These are phyloP conservation scores for Coccomyxa sp. DNA, from an alignment of 139 green algal species.

Conservation along the genomic window DNA sequence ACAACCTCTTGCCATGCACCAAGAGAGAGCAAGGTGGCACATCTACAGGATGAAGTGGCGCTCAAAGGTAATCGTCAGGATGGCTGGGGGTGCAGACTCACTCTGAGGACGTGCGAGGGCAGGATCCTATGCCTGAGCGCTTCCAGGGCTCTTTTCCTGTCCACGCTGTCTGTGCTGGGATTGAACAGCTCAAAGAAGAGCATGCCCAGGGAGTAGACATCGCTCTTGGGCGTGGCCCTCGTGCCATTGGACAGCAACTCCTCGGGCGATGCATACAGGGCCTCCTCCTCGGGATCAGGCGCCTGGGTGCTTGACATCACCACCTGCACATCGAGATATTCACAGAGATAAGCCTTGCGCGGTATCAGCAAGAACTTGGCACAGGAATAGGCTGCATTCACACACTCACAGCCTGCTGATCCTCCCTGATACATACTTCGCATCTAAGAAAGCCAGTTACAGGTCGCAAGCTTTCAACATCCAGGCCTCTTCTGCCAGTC, in stretches of 20 bases:
- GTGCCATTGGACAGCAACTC: conserved; percentile 20
- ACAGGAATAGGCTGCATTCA: too few species aligned
- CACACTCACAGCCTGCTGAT: too few species aligned
- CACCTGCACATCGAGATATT: background rate
- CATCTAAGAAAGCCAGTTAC: too few species aligned
- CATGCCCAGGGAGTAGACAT: conserved; percentile 28
- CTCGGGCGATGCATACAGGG: conserved; percentile 58
- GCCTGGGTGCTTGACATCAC: background rate
- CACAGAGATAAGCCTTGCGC: too few species aligned
- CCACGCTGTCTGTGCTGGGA: conserved; percentile 6
- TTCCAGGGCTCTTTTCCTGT: conserved; percentile 8
- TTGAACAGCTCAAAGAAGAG: conserved; percentile 69
- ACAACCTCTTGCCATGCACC: background rate
- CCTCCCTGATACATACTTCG: too few species aligned
- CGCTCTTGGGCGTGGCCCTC: background rate
- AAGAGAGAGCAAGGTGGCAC: too few species aligned
- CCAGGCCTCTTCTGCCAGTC: too few species aligned
- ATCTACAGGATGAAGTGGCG: too few species aligned
- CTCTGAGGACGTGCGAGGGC: conserved; percentile 31
- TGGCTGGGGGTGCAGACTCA: background rate
- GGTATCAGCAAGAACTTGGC: too few species aligned
- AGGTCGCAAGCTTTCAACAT: too few species aligned
- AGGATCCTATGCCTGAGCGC: conserved; percentile 47
- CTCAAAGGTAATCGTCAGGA: too few species aligned
- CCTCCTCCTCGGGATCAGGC: conserved; percentile 22